Evolutionary conservation across 768 basidiomycete genomes (phyloP), one percentile per base, ranked within the genome.

Genomic region (Lactifluus subvellereus): DNA sequence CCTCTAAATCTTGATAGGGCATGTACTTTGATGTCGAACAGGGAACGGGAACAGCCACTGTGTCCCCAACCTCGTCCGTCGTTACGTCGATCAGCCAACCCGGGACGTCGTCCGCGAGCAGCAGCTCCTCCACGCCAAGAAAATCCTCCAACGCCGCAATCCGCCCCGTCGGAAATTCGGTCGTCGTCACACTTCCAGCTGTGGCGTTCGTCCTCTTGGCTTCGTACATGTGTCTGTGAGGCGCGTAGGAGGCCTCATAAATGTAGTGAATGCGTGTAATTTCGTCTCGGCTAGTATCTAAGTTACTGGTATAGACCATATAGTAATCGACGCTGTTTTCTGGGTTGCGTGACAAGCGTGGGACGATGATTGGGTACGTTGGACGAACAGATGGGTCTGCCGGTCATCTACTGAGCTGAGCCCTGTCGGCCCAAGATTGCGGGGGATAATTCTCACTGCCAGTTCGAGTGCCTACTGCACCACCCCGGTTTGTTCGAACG

Each of bases 11-110:
- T 59, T n/a, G 40, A 10, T 62, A 87, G 86, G 86, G 77, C 50
- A 86, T 78, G 65, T 93, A 91, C 76, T 81, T 90, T 69, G 82
- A 79, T 5, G 91, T 90, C 67, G 82, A 90, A 73, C 81, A 83
- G 68, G 90, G 90, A 30, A 78, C 78, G 4, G 77, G 82, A 13
- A 84, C 83, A 22, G 75, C 70, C 47, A 76, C 82, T 35, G 70
- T 84, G 50, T 75, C 81, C 49, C 68, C 82, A 22, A 91, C 90
- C 45, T 81, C 85, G n/a, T 72, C 85, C 11, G 88, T 91, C 18
- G 75, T 82, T 64, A 79, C 84, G 10, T 82, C 86, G 42, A 89
- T 88, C 1, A 79, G 87, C 47, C 65, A 73, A 35, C 71, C 64
- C 27, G 32, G 20, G 9, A 35, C 52, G 9, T 6, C 52, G 20